A percentile compares a stretch with the other conserved stretches of the same genome.
These are phyloP conservation scores for Trametes versicolor DNA, from an alignment of 1,284 basidiomycete genomes.

Conservation along the genomic window DNA sequence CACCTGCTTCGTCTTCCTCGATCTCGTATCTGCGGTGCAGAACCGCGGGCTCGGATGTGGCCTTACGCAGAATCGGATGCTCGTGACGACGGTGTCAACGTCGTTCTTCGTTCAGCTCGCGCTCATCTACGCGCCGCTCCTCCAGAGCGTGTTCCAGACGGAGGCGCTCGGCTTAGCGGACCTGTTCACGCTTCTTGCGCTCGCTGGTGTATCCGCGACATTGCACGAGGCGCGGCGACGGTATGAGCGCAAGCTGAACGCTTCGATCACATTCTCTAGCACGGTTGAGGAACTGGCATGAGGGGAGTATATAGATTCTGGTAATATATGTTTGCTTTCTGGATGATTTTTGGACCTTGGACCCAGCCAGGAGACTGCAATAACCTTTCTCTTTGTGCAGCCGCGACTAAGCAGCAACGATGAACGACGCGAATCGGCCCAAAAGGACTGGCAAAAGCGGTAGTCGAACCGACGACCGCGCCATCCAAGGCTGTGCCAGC, in stretches of 20 bases:
- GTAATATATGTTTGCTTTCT: slow-evolving; percentile 17
- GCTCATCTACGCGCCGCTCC: slow-evolving; percentile 89
- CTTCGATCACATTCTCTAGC: slow-evolving; percentile 47
- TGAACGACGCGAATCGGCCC: background rate
- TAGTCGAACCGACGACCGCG: slow-evolving; percentile 30
- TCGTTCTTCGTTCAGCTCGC: slow-evolving; percentile 87
- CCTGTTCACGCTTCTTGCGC: slow-evolving; percentile 74
- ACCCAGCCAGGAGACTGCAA: too few species aligned
- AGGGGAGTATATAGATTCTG: slow-evolving; percentile 20
- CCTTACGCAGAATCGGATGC: slow-evolving; percentile 87
- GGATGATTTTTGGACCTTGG: background rate
- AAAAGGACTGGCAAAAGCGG: slow-evolving; percentile 27
- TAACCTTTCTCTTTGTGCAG: too few species aligned
- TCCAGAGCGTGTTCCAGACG: slow-evolving; percentile 96
- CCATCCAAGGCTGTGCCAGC: background rate
- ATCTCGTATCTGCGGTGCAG: slow-evolving; percentile 94
- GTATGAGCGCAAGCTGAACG: slow-evolving; percentile 72
- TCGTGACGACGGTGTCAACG: slow-evolving; percentile 86
- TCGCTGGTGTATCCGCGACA: slow-evolving; percentile 76
- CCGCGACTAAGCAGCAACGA: background rate
- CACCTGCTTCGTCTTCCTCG: slow-evolving; percentile 96
- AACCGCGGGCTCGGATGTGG: slow-evolving; percentile 90
- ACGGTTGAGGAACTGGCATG: slow-evolving; percentile 56
- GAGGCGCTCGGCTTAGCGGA: slow-evolving; percentile 79
- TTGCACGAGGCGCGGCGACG: slow-evolving; percentile 85